Base-by-base conservation (phyloP, 208 protist species). In the Sergeia podlipaevii region DNA sequence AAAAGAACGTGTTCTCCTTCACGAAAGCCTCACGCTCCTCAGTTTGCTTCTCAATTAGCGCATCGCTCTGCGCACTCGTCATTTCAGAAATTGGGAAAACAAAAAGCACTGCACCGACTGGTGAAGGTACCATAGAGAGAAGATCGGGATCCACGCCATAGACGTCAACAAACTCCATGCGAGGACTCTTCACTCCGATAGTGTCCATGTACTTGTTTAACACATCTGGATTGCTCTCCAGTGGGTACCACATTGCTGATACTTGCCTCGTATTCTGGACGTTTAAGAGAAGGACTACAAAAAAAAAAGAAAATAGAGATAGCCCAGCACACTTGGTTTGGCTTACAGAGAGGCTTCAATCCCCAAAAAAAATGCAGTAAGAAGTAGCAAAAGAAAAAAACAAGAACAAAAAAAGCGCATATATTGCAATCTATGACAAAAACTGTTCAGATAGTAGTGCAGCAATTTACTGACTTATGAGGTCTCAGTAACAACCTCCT, bases 191-290 rank as follows among this genome's bases (percentile, higher is more conserved):
- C 4, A 97, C 21, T 6, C 91, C 89, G 5, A 96, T 50, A 0
- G 18, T 34, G 7, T 23, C 24, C 17, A 95, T 37, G 60, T 96
- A 97, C 1, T 42, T 45, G 68, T 96, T 97, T 67, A 97, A 68
- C 18, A 97, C 86, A 0, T 94, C 88, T 18, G 96, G 96, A 53
- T 97, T 97, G 50, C 77, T 93, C 60, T 98, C 96, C 1, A 98
- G 62, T 0, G 96, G 94, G n/a, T 96, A 63, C 91, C 88, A 97
- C 33, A 55, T 65, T 17, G 36, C 34, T n/a, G 34, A 11, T 11
- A 11, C 34, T 38, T 38, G 13, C 11, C 34, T 15, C 11, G 11
- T 11, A n/a, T 38, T 38, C 11, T n/a, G 15, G 15, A 11, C 13
- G 11, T 38, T 11, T 11, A 38, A 38, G 34, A 11, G 34, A 11